phyloP scores from a whole-genome alignment of 2,329 filamentous ascomycete species.

The Sporothrix dimorphospora region DNA sequence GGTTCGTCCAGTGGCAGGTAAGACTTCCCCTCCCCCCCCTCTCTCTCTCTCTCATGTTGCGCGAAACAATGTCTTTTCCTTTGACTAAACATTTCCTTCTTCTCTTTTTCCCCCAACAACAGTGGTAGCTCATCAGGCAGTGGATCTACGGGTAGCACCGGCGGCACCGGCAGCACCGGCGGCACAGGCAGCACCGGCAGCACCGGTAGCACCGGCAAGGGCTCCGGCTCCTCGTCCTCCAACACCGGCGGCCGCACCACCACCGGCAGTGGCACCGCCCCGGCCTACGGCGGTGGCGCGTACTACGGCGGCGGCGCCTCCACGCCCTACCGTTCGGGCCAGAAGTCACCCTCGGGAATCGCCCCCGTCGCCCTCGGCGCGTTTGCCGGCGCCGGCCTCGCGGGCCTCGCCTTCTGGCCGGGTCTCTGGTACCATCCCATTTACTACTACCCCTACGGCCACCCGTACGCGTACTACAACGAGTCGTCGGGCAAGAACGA shows the following conservation, averaged over 20 bases:
- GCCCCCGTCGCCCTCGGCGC: conserved; percentile 56
- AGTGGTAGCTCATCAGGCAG: conserved; percentile 25
- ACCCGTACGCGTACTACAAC: conserved; percentile 56
- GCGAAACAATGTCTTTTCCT: background rate
- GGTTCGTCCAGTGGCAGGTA: conserved; percentile 23
- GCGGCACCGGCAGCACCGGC: conserved; percentile 15
- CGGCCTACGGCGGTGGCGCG: conserved; percentile 61
- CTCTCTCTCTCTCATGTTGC: background rate
- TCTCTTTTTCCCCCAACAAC: background rate
- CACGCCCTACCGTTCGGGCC: conserved; percentile 64
- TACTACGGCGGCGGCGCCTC: conserved; percentile 70
- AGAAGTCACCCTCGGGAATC: conserved; percentile 53
- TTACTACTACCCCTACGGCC: conserved; percentile 62
- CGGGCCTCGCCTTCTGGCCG: conserved; percentile 62
- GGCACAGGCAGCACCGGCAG: conserved; percentile 20
- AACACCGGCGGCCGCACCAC: conserved; percentile 57
- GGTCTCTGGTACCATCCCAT: conserved; percentile 67
- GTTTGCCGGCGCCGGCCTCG: conserved; percentile 45
- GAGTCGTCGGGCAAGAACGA: conserved; percentile 56
- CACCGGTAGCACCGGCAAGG: conserved; percentile 28
- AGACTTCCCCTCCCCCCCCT: no score
- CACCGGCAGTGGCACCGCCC: conserved; percentile 60
- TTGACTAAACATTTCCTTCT: conserved; percentile 18
- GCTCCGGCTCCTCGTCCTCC: conserved; percentile 37
- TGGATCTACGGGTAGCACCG: conserved; percentile 30